Evolutionary conservation across 371 early-diverging fungal species (phyloP).

Genomic region (Mortierella sp.): DNA sequence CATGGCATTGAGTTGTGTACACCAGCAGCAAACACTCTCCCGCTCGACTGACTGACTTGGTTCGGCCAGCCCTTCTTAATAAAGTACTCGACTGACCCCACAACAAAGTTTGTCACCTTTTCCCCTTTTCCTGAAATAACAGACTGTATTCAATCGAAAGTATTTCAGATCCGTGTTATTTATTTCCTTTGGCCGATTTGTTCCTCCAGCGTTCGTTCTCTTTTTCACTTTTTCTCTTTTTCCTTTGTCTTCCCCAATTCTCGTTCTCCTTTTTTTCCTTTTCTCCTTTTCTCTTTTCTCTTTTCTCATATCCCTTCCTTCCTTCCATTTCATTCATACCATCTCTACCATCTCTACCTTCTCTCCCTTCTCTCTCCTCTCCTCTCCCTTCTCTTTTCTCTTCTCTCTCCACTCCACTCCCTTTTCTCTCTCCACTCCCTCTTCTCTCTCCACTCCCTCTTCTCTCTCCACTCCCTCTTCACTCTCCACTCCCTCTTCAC

Average conservation of each 20-base stretch:
- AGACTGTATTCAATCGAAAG: not conserved
- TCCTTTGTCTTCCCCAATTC: not conserved
- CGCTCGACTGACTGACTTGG: not conserved
- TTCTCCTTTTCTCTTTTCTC: not conserved
- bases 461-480: not conserved
- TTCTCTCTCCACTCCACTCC: not conserved
- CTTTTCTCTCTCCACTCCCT: not conserved
- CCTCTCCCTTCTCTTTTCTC: too few species aligned
- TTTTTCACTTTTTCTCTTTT: not conserved
- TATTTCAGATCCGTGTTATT: not conserved
- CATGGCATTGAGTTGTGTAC: too few species aligned
- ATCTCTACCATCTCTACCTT: not conserved
- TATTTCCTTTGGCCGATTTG: not conserved
- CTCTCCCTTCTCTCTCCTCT: too few species aligned
- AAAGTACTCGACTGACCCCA: slow-evolving; percentile 5
- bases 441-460: not conserved
- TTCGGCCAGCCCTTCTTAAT: not conserved
- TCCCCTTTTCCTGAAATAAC: not conserved
- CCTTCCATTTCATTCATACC: not conserved
- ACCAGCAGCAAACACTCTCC: not conserved
- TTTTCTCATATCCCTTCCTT: not conserved
- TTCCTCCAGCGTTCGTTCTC: not conserved
- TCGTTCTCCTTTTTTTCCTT: not conserved
- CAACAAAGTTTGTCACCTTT: not conserved
- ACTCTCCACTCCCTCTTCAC: not conserved